Base-by-base conservation (phyloP, 768 basidiomycete species). In the Hydnomerulius pinastri region DNA sequence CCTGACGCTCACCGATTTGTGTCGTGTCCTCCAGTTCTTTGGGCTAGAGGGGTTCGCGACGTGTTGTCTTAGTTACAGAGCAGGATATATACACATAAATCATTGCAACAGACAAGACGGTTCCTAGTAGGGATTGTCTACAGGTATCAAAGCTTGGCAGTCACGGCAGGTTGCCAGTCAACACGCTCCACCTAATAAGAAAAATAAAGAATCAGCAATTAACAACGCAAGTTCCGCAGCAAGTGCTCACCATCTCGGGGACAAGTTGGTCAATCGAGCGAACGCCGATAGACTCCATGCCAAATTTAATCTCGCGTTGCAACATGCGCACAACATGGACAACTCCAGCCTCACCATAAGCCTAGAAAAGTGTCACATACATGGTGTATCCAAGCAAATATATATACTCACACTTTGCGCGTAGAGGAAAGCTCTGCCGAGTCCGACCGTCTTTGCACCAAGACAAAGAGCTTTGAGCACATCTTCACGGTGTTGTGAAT, bases 381-480 rank as follows among this genome's bases (percentile, higher is more conserved):
- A 55, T 32, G n/a, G 20, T 15, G 29, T 18, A 36, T 25, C 29
- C n/a, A 9, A 13, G 8, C 39, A n/a, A 45, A 25, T 5, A 36
- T 20, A 21, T 29, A 9, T 11, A 63, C 79, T 61, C 68, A 90
- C 89, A 59, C 87, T 87, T 70, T 90, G 86, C 2, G 87, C 92
- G 61, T 89, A 96, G 10, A 97, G 75, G 75, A 94, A 90, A 12
- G 88, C 78, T 12, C 94, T 76, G 2, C 94, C 94, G 27, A 97
- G 71, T 4, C 94, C 93, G 15, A 94, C 90, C 7, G 87, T 90
- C 54, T 71, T 85, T 3, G 94, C 94, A 9, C 94, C 94, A 7
- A 97, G 75, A 63, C 92, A 95, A 9, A 96, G 71, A 0, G 93
- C 93, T 68, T 96, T 97, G 41, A 97, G 71, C 13, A 94, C 85